Base-by-base conservation (phyloP, 495 filamentous ascomycete genomes). In the Podospora bellae-mahoneyi region DNA sequence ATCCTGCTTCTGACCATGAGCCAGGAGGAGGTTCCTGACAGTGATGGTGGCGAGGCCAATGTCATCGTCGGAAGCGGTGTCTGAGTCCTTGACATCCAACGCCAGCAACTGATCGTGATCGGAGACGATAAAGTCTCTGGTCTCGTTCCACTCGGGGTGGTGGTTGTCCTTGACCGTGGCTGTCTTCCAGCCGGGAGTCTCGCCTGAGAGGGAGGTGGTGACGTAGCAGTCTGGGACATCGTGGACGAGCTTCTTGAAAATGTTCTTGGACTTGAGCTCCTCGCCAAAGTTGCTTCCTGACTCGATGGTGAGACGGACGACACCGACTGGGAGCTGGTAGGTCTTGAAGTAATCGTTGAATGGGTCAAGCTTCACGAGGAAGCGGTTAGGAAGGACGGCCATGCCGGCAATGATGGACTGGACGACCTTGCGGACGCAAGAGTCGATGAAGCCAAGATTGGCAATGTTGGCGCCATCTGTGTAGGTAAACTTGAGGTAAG, bases 321-420 rank as follows among this genome's bases (percentile, higher is more conserved):
- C 71, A 60, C 80, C 80, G 53, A 75, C 72, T 10, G 75, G 78
- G 66, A 75, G 75, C 56, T 78, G 77, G 71, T 78, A 80, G 10
- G 80, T 78, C 68, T 77, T 76, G 76, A 82, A 79, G 70, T 76
- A 80, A 69, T 80, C 78, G 71, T 76, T 79, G 72, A 57, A 72
- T 5, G 78, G 55, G 69, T 79, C 80, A 13, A 82, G 71, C 66
- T 79, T 80, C 69, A 80, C 73, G 34, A 80, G 71, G 73, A 78
- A 78, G 19, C 80, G 78, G 73, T 82, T 82, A 15, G 80, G 80
- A 23, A 82, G 73, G n/a, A 78, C 76, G 34, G 71, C 68, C 75
- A 82, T 79, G 66, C 67, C 57, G 23, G 74, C 64, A 57, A 83
- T 81, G 73, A 83, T 78, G 71, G 66, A 58, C 7, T 78, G 68